phyloP scores from a whole-genome alignment of 768 basidiomycete species.

The Atractiella rhizophila region DNA sequence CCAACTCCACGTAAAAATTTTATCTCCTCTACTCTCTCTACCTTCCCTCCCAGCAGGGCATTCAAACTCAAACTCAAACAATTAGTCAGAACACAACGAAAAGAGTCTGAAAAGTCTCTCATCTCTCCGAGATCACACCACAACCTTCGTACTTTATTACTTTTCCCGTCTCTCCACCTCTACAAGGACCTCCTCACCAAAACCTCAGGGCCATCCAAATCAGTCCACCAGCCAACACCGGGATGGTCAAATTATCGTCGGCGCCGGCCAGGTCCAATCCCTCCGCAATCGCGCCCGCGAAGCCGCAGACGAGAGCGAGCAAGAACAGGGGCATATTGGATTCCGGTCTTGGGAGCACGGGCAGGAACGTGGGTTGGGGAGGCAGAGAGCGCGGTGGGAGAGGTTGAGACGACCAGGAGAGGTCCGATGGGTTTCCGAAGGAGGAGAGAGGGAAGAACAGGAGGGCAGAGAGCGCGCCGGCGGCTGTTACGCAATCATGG shows the following conservation, averaged over 20 bases:
- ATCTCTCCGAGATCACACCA: too few relatives aligned
- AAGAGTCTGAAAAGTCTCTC: too few relatives aligned
- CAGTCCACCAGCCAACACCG: neutral
- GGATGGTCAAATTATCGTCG: slow-evolving; percentile 18
- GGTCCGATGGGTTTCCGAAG: slow-evolving; percentile 13
- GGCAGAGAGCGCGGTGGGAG: neutral
- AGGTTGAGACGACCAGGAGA: slow-evolving; percentile 13
- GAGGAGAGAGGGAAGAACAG: slow-evolving; percentile 13
- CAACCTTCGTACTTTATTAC: too few relatives aligned
- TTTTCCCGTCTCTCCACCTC: too few relatives aligned
- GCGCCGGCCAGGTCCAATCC: slow-evolving; percentile 15
- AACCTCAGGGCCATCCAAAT: neutral
- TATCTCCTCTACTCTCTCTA: too few relatives aligned
- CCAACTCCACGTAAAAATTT: too few relatives aligned
- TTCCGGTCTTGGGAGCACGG: neutral
- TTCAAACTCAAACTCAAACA: too few relatives aligned
- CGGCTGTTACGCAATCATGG: too few relatives aligned
- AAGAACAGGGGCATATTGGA: neutral
- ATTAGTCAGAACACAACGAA: too few relatives aligned
- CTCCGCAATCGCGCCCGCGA: slow-evolving; percentile 13
- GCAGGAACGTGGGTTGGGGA: neutral
- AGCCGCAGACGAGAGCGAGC: slow-evolving; percentile 2
- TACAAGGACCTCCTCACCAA: too few relatives aligned
- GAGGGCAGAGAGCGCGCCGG: slow-evolving; percentile 13
- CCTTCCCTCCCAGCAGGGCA: too few relatives aligned